These are phyloP conservation scores for Sporodiniella umbellata DNA, from an alignment of 371 early-diverging fungal genomes.

Conservation along the genomic window DNA sequence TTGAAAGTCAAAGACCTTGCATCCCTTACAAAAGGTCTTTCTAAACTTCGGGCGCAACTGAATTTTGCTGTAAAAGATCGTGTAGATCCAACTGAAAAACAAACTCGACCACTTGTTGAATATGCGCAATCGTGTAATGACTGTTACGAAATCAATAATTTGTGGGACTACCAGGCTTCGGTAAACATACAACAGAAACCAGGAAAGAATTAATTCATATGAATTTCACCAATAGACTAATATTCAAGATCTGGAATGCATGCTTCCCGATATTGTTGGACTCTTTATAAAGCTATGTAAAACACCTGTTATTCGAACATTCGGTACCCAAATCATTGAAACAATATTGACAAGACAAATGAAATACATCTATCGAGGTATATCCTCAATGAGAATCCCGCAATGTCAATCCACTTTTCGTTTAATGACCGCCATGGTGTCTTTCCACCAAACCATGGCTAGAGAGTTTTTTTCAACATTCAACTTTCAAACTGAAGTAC, in stretches of 20 bases:
- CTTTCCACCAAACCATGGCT: constrained; percentile 35
- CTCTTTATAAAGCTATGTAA: constrained; percentile 36
- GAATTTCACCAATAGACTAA: constrained; percentile 21
- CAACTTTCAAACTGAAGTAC: constrained; percentile 47
- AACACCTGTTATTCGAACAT: constrained; percentile 46
- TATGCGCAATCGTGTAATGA: constrained; percentile 41
- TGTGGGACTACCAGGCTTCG: constrained; percentile 45
- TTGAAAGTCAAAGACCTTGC: constrained; percentile 26
- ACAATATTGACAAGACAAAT: constrained; percentile 42
- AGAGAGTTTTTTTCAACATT: constrained; percentile 39
- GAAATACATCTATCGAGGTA: constrained; percentile 86
- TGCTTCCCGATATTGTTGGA: constrained; percentile 41
- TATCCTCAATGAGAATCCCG: constrained; percentile 64
- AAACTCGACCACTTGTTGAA: constrained; percentile 43
- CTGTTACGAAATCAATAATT: constrained; percentile 26
- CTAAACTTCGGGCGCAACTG: constrained; percentile 30
- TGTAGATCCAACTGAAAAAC: constrained; percentile 42
- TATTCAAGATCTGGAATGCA: constrained; percentile 38
- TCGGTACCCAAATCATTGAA: constrained; percentile 38
- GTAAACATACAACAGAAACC: constrained; percentile 12
- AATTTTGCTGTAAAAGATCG: constrained; percentile 27
- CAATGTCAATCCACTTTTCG: constrained; percentile 39
- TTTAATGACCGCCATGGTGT: constrained; percentile 34
- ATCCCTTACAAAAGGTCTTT: constrained; percentile 17
- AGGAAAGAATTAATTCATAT: neutral